These are phyloP conservation scores for Vanilla planifolia DNA, from an alignment of 106 monocot species.

Conservation along the genomic window DNA sequence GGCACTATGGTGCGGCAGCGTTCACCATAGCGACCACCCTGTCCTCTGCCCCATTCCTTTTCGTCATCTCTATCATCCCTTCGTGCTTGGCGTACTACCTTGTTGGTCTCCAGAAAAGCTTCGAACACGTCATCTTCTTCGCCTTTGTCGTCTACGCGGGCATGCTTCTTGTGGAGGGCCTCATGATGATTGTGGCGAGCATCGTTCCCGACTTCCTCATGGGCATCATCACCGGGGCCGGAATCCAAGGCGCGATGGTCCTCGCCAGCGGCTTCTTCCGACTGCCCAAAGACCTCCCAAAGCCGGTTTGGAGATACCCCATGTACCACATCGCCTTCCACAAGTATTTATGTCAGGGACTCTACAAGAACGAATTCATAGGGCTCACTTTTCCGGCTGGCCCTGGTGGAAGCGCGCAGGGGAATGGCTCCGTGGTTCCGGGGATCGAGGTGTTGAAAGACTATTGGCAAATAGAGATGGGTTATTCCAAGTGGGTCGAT, in stretches of 20 bases:
- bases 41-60: conserved; percentile 50
- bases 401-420: neutral
- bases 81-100: conserved; percentile 63
- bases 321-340: conserved; percentile 71
- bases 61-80: conserved; percentile 48
- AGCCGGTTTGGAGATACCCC: conserved; percentile 60
- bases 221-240: conserved; percentile 81
- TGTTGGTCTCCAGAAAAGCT: conserved; percentile 35
- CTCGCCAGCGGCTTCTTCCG: conserved; percentile 71
- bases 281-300: conserved; percentile 50
- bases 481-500: conserved; percentile 74
- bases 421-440: neutral
- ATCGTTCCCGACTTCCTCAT: conserved; percentile 68
- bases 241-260: conserved; percentile 71
- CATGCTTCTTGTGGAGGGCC: conserved; percentile 71
- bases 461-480: conserved; percentile 40
- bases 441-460: conserved; percentile 36
- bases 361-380: conserved; percentile 79
- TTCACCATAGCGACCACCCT: conserved; percentile 51
- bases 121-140: conserved; percentile 62
- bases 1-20: conserved; percentile 54
- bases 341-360: conserved; percentile 56
- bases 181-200: conserved; percentile 92
- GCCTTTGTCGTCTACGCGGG: conserved; percentile 35
- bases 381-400: conserved; percentile 52